Base-by-base conservation (phyloP, 2,329 filamentous ascomycete species). In the Sclerotinia trifoliorum region DNA sequence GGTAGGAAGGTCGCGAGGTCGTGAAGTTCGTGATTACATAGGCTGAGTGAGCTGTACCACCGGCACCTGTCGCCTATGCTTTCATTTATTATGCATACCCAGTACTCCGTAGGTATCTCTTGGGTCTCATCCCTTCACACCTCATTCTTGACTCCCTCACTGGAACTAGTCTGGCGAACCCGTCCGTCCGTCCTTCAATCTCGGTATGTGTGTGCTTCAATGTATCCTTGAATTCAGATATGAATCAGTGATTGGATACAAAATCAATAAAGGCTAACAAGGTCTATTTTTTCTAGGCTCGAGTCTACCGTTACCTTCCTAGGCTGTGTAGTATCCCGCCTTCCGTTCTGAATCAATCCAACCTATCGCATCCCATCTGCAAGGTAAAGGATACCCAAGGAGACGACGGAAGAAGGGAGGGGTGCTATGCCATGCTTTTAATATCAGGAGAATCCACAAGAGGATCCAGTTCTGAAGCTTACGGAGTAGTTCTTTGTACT, bases 401-500 rank as follows among this genome's bases (percentile, higher is more conserved):
- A 17, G 32, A 39, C 29, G 32, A 39, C 29, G 29, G 46, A 42
- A 51, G 26, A 29, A 51, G 44, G 51, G 44, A 62, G 44, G 46
- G 58, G 58, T 35, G 58, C 44, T 29, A 62, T 26, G 32, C 46
- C 15, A 19, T 39, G n/a, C 29, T 62, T n/a, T 13, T 46, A 51
- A 62, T 51, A 62, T 62, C 58, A n/a, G 35, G 44, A 35, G 21
- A 24, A 48, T 61, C 58, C 58, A 62, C 58, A 21, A 49, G 46
- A 51, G 46, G 21, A 39, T 62, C 58, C 29, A 19, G 46, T 48
- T 51, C 15, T 13, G 39, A 62, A 62, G 29, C 48, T 51, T 39
- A 49, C 46, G 13, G 39, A 42, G 39, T 17, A 42, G 39, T 62
- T 51, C 60, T 51, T 49, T 35, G 60, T 62, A 35, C 29, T 11